Evolutionary conservation across 2,329 filamentous ascomycete species (phyloP), one percentile per base, ranked within the genome.

Genomic region (Hymenoscyphus infarciens): DNA sequence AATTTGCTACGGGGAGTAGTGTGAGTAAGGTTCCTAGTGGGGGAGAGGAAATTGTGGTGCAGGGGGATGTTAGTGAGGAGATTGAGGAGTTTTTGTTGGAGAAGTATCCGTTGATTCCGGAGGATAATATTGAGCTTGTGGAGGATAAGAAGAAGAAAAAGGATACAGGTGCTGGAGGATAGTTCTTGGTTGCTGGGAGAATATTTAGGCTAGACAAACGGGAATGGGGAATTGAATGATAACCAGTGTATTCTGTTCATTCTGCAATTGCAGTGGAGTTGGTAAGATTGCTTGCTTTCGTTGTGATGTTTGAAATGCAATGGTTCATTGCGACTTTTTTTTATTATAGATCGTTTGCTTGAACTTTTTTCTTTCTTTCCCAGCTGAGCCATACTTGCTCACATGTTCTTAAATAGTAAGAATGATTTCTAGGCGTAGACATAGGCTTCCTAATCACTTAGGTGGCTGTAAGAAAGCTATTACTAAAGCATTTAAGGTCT

Each of bases 101-200:
- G 74, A 90, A 91, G 74, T 96, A 97, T 77, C 89, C 89, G 76
- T 86, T 92, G 67, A 90, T 99, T 70, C 94, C 94, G 2, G 91
- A 96, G 79, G 92, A 96, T 74, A 97, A 99, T 78, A 89, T 98
- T 70, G 94, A 98, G 79, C 79, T 93, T 73, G 85, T 98, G 53
- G 94, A 98, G 77, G 94, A 97, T 75, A 97, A 97, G 86, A 92
- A 92, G 81, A 95, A 95, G 85, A 96, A 96, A 80, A 86, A 82
- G 68, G 75, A 72, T 25, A 52, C 45, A 64, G 27, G 73, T 57
- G 71, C 71, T n/a, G 71, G 39, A 1, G 39, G 22, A 6, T 52
- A 59, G 45, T 16, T n/a, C 7, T 54, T n/a, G n/a, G 27, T 3
- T 13, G 27, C 16, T 54, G 52, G 27, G 11, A 22, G 45, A 22